Base-by-base conservation (phyloP, 1,284 basidiomycete species). In the Tremellales sp. region DNA sequence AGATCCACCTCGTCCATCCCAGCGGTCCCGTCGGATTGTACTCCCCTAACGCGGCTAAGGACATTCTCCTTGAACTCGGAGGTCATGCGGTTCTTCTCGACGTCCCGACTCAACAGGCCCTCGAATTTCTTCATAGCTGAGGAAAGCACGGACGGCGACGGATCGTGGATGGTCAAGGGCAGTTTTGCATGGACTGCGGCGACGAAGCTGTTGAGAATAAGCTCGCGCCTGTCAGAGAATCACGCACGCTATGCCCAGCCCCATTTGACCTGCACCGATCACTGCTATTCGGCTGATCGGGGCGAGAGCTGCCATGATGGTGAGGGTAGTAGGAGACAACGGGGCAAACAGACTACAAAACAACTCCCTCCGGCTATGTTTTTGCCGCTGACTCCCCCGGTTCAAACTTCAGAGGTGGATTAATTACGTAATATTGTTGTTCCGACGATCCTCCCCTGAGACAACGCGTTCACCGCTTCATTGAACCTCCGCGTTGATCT, bases 41-140 rank as follows among this genome's bases (percentile, higher is more conserved):
- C 77, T 4, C 81, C 74, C 9, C 65, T 77, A 14, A 93, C 74
- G 28, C 85, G 76, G 26, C 78, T 82, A 28, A 81, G 37, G 18
- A 39, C 13, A 0, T 87, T 85, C 40, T 84, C 85, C 32, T 85
- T 82, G 0, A 87, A 87, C n/a, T 82, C 74, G 19, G 81, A 79
- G 6, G 66, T 62, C n/a, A 97, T 76, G 41, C 84, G 82, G 10
- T 85, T 85, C 73, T 97, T 97, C 40, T 78, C 72, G 9, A 93
- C 85, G 58, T 97, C 91, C 72, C 91, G 91, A n/a, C 78, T 81
- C 18, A 97, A 78, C 4, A 95, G 80, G 60, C 82, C 83, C 71
- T 87, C 86, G 38, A 66, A 53, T 40, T 51, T 48, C 10, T 56
- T 58, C 34, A 63, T 48, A 1, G 60, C 60, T 14, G 53, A 45